Evolutionary conservation across 2,329 filamentous ascomycete species (phyloP).

Genomic region (Zymoseptoria brevis): DNA sequence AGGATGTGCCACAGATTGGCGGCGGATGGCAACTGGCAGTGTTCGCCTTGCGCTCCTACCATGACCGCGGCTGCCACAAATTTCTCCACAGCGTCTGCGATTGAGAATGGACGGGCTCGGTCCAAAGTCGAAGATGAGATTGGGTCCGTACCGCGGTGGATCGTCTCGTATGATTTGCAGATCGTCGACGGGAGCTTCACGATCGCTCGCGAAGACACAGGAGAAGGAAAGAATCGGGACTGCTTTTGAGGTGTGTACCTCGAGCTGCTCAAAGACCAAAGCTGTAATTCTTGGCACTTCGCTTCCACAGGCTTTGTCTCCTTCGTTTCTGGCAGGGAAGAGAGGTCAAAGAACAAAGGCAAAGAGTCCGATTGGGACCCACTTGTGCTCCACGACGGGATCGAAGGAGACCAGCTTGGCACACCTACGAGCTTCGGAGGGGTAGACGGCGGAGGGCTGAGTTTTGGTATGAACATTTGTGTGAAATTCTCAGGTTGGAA

Average conservation of each 20-base stretch:
- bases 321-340: conserved; percentile 18
- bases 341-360: conserved; percentile 25
- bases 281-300: conserved; percentile 12
- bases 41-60: background rate
- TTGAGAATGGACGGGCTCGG: background rate
- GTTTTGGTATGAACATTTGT: conserved; percentile 4
- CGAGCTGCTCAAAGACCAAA: conserved; percentile 9
- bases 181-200: conserved; percentile 17
- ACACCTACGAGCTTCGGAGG: conserved; percentile 9
- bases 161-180: conserved; percentile 14
- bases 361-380: conserved; percentile 15
- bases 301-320: background rate
- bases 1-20: conserved; percentile 25
- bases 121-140: background rate
- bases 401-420: conserved; percentile 23
- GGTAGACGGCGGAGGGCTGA: conserved; percentile 5
- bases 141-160: background rate
- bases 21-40: conserved; percentile 7
- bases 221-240: conserved; percentile 25
- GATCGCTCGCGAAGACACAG: conserved; percentile 7
- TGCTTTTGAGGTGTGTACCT: conserved; percentile 16
- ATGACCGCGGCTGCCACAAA: conserved; percentile 1
- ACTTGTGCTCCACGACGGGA: conserved; percentile 19
- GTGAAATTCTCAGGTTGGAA: conserved; percentile 17
- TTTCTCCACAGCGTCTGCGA: conserved; percentile 4